Percentiles rank a stretch among this genome's conserved stretches.
Evolutionary conservation across 176 grass and related monocot species (phyloP).

Genomic region (Otatea glauca): DNA sequence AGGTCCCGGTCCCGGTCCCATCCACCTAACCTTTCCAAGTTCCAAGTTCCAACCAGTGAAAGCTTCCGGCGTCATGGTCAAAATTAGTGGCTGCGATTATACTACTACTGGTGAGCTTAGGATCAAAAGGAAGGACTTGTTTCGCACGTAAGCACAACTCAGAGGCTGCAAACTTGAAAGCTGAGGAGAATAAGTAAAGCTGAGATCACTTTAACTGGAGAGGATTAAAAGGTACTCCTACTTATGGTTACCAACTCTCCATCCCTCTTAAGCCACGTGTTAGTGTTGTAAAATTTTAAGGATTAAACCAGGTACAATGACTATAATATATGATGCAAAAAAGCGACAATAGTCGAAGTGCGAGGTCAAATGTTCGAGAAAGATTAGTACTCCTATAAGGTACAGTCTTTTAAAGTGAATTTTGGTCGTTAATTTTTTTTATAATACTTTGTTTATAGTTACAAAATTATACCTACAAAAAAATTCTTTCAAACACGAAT

Average conservation of each 20-base stretch:
- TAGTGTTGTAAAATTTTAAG: background rate
- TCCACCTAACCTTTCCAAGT: background rate
- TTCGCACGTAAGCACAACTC: background rate
- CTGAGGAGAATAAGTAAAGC: background rate
- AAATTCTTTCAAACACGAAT: too few relatives aligned
- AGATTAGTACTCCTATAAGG: too few relatives aligned
- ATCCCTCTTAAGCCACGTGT: background rate
- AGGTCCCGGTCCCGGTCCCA: background rate
- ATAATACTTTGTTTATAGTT: too few relatives aligned
- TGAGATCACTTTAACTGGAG: background rate
- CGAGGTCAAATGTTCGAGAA: too few relatives aligned
- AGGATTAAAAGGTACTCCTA: background rate
- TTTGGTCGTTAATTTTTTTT: too few relatives aligned
- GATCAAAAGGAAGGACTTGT: background rate
- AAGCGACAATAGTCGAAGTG: too few relatives aligned
- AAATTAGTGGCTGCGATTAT: conserved; percentile 33
- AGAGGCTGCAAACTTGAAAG: too few relatives aligned
- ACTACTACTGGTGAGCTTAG: background rate
- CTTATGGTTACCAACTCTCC: background rate
- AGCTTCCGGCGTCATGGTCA: conserved; percentile 28
- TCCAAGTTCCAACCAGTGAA: background rate
- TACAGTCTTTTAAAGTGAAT: too few relatives aligned
- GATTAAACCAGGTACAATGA: too few relatives aligned
- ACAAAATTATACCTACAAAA: too few relatives aligned
- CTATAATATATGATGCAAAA: too few relatives aligned